Conservation (phyloP, 208 protist species). For the Trypanosoma theileri region DNA sequence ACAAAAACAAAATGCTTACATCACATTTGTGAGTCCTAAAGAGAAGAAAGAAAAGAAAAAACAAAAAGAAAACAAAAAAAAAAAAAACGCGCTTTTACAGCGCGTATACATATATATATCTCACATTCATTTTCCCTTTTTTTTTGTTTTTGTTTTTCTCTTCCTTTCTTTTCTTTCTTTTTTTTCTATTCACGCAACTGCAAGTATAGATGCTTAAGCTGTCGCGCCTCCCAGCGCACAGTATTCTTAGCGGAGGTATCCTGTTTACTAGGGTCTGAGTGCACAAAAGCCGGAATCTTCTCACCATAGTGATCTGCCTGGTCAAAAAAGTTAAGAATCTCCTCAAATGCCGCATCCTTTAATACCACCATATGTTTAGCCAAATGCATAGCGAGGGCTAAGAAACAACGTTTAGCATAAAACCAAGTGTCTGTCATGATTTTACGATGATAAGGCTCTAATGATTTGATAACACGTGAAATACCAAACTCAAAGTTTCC, state of each 20-base stretch:
- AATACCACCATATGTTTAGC: slow-evolving; percentile 98
- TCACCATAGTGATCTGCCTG: slow-evolving; percentile 91
- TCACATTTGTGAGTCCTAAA: too few relatives aligned
- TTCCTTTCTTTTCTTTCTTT: background rate
- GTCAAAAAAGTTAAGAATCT: slow-evolving; percentile 95
- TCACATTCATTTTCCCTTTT: too few relatives aligned
- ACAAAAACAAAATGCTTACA: too few relatives aligned
- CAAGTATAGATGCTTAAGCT: slow-evolving; percentile 92
- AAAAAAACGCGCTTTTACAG: too few relatives aligned
- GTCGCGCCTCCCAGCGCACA: slow-evolving; percentile 91
- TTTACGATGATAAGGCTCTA: slow-evolving; percentile 96
- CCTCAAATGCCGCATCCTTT: slow-evolving; percentile 91
- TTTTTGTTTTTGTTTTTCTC: too few relatives aligned
- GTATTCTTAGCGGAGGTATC: slow-evolving; percentile 86
- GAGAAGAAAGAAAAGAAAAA: background rate
- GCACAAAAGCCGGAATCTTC: slow-evolving; percentile 87
- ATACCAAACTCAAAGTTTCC: slow-evolving; percentile 98
- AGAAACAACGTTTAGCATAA: slow-evolving; percentile 97
- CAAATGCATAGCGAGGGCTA: slow-evolving; percentile 93
- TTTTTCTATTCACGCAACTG: slow-evolving; percentile 55
- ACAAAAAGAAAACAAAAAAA: too few relatives aligned
- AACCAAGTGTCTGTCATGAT: slow-evolving; percentile 98
- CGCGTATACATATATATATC: too few relatives aligned
- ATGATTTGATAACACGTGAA: slow-evolving; percentile 95
- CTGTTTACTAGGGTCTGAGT: slow-evolving; percentile 85